Evolutionary conservation across 176 grass and related monocot species (phyloP).

Genomic region (Oryza meridionalis): DNA sequence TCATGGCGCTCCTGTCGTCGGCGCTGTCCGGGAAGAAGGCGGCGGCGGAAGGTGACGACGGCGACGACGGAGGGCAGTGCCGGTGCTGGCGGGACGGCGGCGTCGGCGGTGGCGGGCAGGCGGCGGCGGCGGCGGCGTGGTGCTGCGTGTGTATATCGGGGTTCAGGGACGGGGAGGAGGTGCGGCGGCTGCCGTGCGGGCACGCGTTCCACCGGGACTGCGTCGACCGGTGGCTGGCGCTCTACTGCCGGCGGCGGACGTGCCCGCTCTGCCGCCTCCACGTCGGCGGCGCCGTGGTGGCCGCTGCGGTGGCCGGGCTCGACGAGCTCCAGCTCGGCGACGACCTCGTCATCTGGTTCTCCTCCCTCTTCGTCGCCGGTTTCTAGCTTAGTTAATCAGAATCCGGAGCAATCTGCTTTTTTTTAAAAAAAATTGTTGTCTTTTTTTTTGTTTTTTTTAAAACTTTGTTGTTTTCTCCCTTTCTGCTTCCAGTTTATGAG

Average conservation of each 20-base stretch:
- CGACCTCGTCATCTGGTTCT: constrained; percentile 85
- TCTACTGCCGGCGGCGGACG: constrained; percentile 62
- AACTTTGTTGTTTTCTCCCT: neutral
- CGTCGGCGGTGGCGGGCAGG: neutral
- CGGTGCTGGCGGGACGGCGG: neutral
- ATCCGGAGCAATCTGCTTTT: neutral
- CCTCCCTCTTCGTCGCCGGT: constrained; percentile 63
- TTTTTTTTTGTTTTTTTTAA: no score
- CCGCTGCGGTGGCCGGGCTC: neutral
- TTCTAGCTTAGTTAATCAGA: constrained; percentile 4
- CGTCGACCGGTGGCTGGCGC: constrained; percentile 69
- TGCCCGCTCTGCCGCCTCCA: constrained; percentile 79
- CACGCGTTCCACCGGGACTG: constrained; percentile 76
- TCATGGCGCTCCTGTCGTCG: constrained; percentile 50
- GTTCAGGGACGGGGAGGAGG: constrained; percentile 49
- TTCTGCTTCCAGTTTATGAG: neutral
- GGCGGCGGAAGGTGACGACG: constrained; percentile 15
- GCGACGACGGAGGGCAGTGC: constrained; percentile 13
- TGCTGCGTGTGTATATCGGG: constrained; percentile 76
- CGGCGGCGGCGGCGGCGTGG: neutral
- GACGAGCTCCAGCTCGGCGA: constrained; percentile 56
- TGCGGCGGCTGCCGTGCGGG: constrained; percentile 64
- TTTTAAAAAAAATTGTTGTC: no score
- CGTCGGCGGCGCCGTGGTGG: constrained; percentile 24
- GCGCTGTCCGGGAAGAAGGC: constrained; percentile 35